Percentiles rank a stretch among this genome's conserved stretches.
Conservation (phyloP, 805 yeast species). For the Ogataea pignaliae region DNA sequence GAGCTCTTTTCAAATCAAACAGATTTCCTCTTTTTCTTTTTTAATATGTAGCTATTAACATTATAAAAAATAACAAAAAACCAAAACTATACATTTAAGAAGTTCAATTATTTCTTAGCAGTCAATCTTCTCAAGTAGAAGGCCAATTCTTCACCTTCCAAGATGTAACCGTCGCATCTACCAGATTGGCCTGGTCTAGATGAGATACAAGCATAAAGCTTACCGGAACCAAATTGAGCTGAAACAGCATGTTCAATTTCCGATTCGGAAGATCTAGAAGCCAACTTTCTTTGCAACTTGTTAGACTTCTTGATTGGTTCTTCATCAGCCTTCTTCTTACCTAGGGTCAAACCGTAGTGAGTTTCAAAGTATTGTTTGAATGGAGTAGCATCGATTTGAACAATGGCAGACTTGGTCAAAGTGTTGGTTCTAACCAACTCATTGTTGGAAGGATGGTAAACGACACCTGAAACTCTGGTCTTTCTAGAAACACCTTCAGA, state of each 20-base stretch:
- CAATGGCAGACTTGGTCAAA: slow-evolving; percentile 97
- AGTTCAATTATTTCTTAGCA: slow-evolving; percentile 85
- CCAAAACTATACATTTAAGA: background rate
- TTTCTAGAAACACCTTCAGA: slow-evolving; percentile 98
- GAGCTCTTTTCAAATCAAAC: too few species aligned
- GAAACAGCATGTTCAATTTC: slow-evolving; percentile 88
- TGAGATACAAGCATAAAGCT: slow-evolving; percentile 96
- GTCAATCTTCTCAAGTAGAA: slow-evolving; percentile 99
- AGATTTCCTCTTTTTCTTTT: too few species aligned
- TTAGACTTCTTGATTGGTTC: slow-evolving; percentile 65
- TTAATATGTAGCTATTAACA: slow-evolving; percentile 1
- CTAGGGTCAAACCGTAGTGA: slow-evolving; percentile 92
- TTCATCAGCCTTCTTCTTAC: slow-evolving; percentile 73
- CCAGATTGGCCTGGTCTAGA: slow-evolving; percentile 99
- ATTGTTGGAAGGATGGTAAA: slow-evolving; percentile 99
- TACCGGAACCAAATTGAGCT: slow-evolving; percentile 97
- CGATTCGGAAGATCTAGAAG: slow-evolving; percentile 83
- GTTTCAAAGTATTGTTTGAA: slow-evolving; percentile 99
- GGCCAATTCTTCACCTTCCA: slow-evolving; percentile 99
- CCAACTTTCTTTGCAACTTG: slow-evolving; percentile 86
- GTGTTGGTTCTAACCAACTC: slow-evolving; percentile 99
- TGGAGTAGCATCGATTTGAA: slow-evolving; percentile 99
- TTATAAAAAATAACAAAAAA: background rate
- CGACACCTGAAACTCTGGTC: slow-evolving; percentile 98
- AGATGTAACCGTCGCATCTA: slow-evolving; percentile 99